A percentile compares a stretch with the other conserved stretches of the same genome.
Evolutionary conservation across 768 basidiomycete species (phyloP).

Genomic region (Tylopilus subfusipes): DNA sequence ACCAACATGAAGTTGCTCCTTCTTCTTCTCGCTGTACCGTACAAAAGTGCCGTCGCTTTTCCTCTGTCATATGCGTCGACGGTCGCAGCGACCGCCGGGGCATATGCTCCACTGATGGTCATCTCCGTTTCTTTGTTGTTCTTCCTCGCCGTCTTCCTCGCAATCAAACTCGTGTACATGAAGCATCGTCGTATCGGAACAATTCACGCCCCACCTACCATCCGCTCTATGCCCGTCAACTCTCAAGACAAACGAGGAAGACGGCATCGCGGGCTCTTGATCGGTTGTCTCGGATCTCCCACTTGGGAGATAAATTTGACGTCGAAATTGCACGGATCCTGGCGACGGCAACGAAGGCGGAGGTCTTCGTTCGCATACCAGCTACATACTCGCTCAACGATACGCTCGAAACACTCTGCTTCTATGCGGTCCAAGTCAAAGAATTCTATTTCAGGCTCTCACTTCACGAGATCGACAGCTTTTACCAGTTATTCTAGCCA

Average conservation of each 20-base stretch:
- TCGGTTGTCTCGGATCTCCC: conserved; percentile 33
- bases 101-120: conserved; percentile 12
- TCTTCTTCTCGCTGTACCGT: neutral
- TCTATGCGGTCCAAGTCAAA: neutral
- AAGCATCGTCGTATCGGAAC: conserved; percentile 27
- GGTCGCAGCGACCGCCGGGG: neutral
- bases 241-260: neutral
- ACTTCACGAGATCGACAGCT: conserved; percentile 6
- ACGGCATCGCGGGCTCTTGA: conserved; percentile 15
- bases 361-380: conserved; percentile 8
- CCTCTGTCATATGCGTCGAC: conserved; percentile 7
- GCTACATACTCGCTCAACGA: neutral
- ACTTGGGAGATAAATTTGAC: conserved; percentile 27
- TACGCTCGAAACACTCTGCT: conserved; percentile 1
- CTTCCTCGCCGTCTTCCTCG: conserved; percentile 15
- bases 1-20: conserved; percentile 5
- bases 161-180: conserved; percentile 27
- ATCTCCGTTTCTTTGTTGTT: conserved; percentile 15
- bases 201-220: conserved; percentile 17
- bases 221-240: neutral
- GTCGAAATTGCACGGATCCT: conserved; percentile 11
- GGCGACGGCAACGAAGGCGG: conserved; percentile 5
- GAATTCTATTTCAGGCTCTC: conserved; percentile 4
- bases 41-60: conserved; percentile 9
- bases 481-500: conserved; percentile 7